Conservation (phyloP, 371 early-diverging fungal species). For the Saksenaea oblongispora region DNA sequence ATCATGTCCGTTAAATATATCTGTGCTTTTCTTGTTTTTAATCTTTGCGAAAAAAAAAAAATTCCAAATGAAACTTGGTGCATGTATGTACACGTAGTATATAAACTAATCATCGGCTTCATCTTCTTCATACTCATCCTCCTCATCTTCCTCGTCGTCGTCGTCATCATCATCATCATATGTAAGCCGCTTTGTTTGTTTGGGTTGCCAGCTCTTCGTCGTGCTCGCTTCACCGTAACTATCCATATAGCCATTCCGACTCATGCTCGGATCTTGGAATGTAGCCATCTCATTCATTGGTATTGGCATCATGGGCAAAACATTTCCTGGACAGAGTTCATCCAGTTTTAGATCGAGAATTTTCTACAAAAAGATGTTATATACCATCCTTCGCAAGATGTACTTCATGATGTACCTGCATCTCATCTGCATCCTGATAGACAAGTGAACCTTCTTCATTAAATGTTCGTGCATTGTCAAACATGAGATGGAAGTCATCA, state of each 20-base stretch:
- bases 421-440: constrained; percentile 73
- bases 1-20: no score
- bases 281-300: not conserved
- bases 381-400: not conserved
- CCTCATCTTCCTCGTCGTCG: constrained; percentile 32
- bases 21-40: no score
- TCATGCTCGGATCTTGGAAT: not conserved
- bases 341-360: constrained; percentile 39
- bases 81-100: not conserved
- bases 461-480: constrained; percentile 77
- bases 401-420: constrained; percentile 31
- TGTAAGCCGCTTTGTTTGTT: constrained; percentile 24
- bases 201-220: constrained; percentile 10
- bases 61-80: constrained; percentile 3
- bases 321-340: constrained; percentile 45
- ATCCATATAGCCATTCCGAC: not conserved
- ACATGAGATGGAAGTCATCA: constrained; percentile 73
- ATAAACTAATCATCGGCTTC: not conserved
- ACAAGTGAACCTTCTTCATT: constrained; percentile 81
- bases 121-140: constrained; percentile 1
- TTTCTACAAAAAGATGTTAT: constrained; percentile 24
- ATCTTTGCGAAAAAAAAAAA: no score
- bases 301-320: constrained; percentile 24
- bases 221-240: not conserved
- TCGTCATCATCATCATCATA: constrained; percentile 38